Conservation (phyloP, 2,329 filamentous ascomycete species). For the Alternaria sp. region DNA sequence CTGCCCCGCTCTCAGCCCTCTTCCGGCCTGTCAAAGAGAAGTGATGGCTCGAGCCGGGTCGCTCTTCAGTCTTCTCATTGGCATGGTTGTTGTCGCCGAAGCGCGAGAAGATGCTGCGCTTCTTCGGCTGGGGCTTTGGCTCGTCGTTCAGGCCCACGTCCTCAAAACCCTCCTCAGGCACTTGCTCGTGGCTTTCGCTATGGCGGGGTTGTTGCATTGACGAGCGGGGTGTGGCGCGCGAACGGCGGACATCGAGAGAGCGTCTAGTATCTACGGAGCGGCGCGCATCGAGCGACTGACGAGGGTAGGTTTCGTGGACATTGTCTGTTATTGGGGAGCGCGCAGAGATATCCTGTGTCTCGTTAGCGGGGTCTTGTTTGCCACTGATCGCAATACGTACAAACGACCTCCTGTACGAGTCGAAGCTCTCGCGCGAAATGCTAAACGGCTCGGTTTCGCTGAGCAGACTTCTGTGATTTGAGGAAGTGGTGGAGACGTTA, state of each 20-base stretch:
- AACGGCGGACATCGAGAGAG: slow-evolving; percentile 55
- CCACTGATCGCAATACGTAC: slow-evolving; percentile 62
- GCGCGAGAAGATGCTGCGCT: slow-evolving; percentile 80
- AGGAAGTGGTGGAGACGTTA: slow-evolving; percentile 59
- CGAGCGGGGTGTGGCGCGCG: slow-evolving; percentile 67
- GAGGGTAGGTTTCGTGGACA: slow-evolving; percentile 62
- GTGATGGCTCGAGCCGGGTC: slow-evolving; percentile 56
- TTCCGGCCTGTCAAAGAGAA: slow-evolving; percentile 78
- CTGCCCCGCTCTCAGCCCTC: slow-evolving; percentile 71
- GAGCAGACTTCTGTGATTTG: slow-evolving; percentile 69
- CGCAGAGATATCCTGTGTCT: slow-evolving; percentile 85
- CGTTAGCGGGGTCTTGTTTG: slow-evolving; percentile 23
- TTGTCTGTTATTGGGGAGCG: slow-evolving; percentile 75
- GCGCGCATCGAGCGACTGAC: slow-evolving; percentile 63
- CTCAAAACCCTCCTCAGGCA: slow-evolving; percentile 86
- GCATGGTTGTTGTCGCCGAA: slow-evolving; percentile 68
- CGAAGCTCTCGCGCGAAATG: slow-evolving; percentile 95
- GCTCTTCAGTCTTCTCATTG: slow-evolving; percentile 48
- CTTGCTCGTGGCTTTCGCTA: slow-evolving; percentile 64
- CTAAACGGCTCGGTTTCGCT: slow-evolving; percentile 91
- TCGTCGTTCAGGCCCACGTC: slow-evolving; percentile 89
- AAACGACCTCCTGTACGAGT: slow-evolving; percentile 95
- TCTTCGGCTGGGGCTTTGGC: slow-evolving; percentile 69
- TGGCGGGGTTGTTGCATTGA: slow-evolving; percentile 65
- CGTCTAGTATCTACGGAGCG: slow-evolving; percentile 82